Conservation (phyloP, 306 rosid genomes). For the Lotus japonicus region DNA sequence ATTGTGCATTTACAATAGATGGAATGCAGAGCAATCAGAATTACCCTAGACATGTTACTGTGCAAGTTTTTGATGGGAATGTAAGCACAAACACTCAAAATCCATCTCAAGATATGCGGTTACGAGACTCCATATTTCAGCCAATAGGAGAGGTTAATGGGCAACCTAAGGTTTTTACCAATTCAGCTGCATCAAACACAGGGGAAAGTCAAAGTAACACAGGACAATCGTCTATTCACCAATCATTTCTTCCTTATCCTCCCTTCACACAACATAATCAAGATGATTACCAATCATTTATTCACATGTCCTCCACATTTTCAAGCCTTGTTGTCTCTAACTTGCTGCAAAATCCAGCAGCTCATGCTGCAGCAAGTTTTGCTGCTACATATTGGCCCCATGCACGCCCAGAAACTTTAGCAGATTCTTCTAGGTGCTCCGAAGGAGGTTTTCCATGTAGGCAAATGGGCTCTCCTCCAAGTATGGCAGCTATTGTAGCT, state of each 20-base stretch:
- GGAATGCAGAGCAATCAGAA: slow-evolving; percentile 61
- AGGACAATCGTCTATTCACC: slow-evolving; percentile 53
- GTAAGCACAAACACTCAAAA: slow-evolving; percentile 42
- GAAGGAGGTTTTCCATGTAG: slow-evolving; percentile 43
- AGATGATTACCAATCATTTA: slow-evolving; percentile 51
- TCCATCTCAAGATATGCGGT: slow-evolving; percentile 39
- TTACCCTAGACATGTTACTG: slow-evolving; percentile 77
- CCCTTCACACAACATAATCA: slow-evolving; percentile 47
- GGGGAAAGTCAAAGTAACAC: slow-evolving; percentile 50
- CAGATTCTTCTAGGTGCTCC: slow-evolving; percentile 38
- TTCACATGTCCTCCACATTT: slow-evolving; percentile 58
- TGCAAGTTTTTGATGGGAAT: slow-evolving; percentile 74
- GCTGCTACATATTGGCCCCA: slow-evolving; percentile 76
- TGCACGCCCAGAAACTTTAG: slow-evolving; percentile 40
- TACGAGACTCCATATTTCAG: slow-evolving; percentile 44
- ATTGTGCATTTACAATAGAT: slow-evolving; percentile 39
- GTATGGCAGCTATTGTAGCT: slow-evolving; percentile 66
- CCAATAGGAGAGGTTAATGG: slow-evolving; percentile 44
- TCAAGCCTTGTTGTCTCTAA: slow-evolving; percentile 58
- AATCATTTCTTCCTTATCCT: slow-evolving; percentile 49
- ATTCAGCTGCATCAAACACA: slow-evolving; percentile 44
- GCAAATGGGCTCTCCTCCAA: slow-evolving; percentile 57
- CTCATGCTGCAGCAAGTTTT: slow-evolving; percentile 81
- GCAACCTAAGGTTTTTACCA: slow-evolving; percentile 34
- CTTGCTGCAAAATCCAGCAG: slow-evolving; percentile 78